Evolutionary conservation across 768 basidiomycete species (phyloP).

Genomic region (Pleurotus djamor): DNA sequence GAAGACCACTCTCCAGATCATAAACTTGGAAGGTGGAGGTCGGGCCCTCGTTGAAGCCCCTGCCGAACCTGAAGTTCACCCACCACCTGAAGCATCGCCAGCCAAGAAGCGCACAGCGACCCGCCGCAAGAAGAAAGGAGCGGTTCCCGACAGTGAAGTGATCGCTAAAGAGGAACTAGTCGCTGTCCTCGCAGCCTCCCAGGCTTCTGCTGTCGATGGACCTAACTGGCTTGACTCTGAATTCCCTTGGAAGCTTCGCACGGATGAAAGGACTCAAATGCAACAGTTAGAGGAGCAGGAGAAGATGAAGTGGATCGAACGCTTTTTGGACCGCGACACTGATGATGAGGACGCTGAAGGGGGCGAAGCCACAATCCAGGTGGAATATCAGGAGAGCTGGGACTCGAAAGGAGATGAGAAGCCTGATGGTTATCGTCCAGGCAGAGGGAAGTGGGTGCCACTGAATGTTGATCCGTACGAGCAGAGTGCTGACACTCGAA

Average conservation of each 20-base stretch:
- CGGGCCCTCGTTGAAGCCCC: slow-evolving; percentile 65
- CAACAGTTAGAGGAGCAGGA: slow-evolving; percentile 57
- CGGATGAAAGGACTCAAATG: slow-evolving; percentile 50
- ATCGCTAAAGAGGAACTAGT: slow-evolving; percentile 31
- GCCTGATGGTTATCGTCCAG: slow-evolving; percentile 31
- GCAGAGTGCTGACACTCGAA: slow-evolving; percentile 17
- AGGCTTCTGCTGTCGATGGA: slow-evolving; percentile 25
- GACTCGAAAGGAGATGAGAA: slow-evolving; percentile 22
- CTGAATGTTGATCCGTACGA: slow-evolving; percentile 36
- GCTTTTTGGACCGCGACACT: slow-evolving; percentile 72
- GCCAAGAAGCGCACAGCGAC: slow-evolving; percentile 36
- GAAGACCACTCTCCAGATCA: slow-evolving; percentile 50
- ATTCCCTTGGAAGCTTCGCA: slow-evolving; percentile 75
- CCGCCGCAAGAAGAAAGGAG: slow-evolving; percentile 51
- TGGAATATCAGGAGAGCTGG: slow-evolving; percentile 28
- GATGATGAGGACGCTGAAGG: slow-evolving; percentile 53
- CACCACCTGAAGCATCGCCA: slow-evolving; percentile 26
- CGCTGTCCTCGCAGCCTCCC: slow-evolving; percentile 12
- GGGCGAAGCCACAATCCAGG: slow-evolving; percentile 11
- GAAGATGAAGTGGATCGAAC: slow-evolving; percentile 62
- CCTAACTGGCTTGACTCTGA: slow-evolving; percentile 80
- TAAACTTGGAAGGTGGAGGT: slow-evolving; percentile 67
- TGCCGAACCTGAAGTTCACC: slow-evolving; percentile 28
- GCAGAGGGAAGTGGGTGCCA: slow-evolving; percentile 63
- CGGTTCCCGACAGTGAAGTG: slow-evolving; percentile 18